Conservation (phyloP, 2,329 filamentous ascomycete species). For the Esteya vermicola region DNA sequence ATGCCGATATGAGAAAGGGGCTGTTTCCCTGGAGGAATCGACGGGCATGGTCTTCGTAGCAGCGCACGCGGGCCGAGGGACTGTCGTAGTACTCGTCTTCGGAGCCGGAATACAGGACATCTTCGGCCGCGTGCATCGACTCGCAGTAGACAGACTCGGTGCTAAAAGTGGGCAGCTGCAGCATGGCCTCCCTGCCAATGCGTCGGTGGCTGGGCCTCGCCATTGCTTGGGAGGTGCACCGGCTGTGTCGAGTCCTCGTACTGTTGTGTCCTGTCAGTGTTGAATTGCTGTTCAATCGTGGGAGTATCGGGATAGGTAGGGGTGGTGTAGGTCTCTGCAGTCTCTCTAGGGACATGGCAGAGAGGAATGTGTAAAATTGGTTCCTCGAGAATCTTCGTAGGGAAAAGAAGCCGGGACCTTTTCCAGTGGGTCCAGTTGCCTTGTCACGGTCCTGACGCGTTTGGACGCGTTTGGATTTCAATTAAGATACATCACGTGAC, state of each 20-base stretch:
- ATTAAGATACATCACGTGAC: conserved; percentile 12
- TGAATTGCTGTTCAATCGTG: no score
- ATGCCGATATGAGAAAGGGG: conserved; percentile 44
- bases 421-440: conserved; percentile 6
- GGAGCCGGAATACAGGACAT: conserved; percentile 39
- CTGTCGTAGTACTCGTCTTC: conserved; percentile 40
- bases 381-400: no score
- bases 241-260: not conserved
- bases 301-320: no score
- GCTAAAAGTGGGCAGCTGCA: conserved; percentile 4
- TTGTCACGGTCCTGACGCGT: conserved; percentile 10
- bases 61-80: conserved; percentile 29
- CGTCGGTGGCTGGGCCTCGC: not conserved
- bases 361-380: no score
- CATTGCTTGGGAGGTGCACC: no score
- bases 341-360: no score
- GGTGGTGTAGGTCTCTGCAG: no score
- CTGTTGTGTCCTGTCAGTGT: not conserved
- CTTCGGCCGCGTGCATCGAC: conserved; percentile 23
- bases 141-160: conserved; percentile 15
- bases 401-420: conserved; percentile 1
- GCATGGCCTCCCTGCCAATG: not conserved
- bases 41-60: conserved; percentile 45
- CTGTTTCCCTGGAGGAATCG: conserved; percentile 41
- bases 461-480: conserved; percentile 8